Percentiles rank a stretch among this genome's conserved stretches.
Conservation (phyloP, 441 rosid species). For the Populus hybrid region DNA sequence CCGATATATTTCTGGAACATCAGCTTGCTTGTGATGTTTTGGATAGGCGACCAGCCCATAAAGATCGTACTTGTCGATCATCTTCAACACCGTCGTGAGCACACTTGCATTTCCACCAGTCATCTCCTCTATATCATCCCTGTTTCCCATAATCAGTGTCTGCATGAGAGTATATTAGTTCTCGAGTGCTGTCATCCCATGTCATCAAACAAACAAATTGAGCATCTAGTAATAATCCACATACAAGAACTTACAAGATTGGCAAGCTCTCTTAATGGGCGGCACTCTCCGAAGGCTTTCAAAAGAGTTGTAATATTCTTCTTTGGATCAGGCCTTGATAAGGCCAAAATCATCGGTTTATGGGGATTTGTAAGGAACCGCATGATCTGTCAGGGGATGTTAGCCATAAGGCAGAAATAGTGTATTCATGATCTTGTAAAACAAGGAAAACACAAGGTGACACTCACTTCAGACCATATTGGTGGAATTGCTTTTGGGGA, state of each 20-base stretch:
- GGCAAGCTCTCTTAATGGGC: conserved; percentile 90
- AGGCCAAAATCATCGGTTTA: conserved; percentile 93
- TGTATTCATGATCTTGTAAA: background rate
- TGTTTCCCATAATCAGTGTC: conserved; percentile 97
- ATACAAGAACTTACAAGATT: conserved; percentile 59
- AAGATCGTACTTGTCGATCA: conserved; percentile 90
- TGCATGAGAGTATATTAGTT: conserved; percentile 27
- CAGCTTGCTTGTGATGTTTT: conserved; percentile 94
- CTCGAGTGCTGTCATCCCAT: background rate
- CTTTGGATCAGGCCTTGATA: conserved; percentile 97
- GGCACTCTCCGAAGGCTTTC: conserved; percentile 95
- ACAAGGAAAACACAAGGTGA: background rate
- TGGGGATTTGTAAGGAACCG: conserved; percentile 92
- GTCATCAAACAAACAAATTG: conserved; percentile 1
- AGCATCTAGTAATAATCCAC: background rate
- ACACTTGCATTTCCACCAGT: conserved; percentile 78
- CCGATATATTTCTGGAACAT: conserved; percentile 93
- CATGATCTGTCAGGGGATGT: conserved; percentile 57
- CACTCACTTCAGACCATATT: conserved; percentile 90
- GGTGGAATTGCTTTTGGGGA: conserved; percentile 86
- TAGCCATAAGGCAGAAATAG: too few species aligned
- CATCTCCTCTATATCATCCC: conserved; percentile 90
- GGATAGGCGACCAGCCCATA: conserved; percentile 95
- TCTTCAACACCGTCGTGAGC: conserved; percentile 79
- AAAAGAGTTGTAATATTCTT: conserved; percentile 90